These are phyloP conservation scores for Phytophthora nicotianae DNA, from an alignment of 352 stramenopile genomes.

Conservation along the genomic window DNA sequence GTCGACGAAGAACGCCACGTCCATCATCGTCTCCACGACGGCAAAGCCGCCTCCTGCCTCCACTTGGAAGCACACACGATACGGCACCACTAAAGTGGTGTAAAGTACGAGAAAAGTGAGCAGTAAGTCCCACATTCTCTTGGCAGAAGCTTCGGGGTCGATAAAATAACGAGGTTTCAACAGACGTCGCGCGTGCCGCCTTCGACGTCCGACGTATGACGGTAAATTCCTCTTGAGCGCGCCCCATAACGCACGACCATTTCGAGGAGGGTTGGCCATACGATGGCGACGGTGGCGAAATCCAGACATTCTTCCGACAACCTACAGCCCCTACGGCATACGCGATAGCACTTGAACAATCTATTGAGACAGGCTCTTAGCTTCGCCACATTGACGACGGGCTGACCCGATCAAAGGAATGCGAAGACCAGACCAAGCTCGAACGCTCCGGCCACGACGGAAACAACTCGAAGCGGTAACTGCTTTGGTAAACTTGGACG, in stretches of 20 bases:
- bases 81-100: constrained; percentile 75
- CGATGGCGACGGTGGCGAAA: constrained; percentile 22
- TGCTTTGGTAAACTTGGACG: constrained; percentile 28
- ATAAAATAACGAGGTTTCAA: constrained; percentile 60
- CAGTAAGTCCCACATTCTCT: constrained; percentile 72
- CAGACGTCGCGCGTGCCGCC: constrained; percentile 27
- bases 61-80: constrained; percentile 76
- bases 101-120: constrained; percentile 75
- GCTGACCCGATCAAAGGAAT: constrained; percentile 19
- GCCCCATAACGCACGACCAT: constrained; percentile 51
- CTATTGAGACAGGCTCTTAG: constrained; percentile 13
- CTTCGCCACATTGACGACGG: constrained; percentile 39
- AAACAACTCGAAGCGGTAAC: constrained; percentile 33
- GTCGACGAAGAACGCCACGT: constrained; percentile 73
- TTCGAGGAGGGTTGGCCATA: constrained; percentile 39
- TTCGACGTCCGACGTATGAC: constrained; percentile 45
- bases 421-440: constrained; percentile 9
- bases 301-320: constrained; percentile 22
- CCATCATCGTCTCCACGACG: constrained; percentile 61
- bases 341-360: constrained; percentile 11
- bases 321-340: constrained; percentile 21
- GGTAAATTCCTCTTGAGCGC: constrained; percentile 62
- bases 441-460: not conserved
- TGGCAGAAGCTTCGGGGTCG: constrained; percentile 57
- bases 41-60: constrained; percentile 59